Evolutionary conservation across 2,329 filamentous ascomycete genomes (phyloP), one percentile per base, ranked within the genome.

Genomic region (Verticillium dahliae): DNA sequence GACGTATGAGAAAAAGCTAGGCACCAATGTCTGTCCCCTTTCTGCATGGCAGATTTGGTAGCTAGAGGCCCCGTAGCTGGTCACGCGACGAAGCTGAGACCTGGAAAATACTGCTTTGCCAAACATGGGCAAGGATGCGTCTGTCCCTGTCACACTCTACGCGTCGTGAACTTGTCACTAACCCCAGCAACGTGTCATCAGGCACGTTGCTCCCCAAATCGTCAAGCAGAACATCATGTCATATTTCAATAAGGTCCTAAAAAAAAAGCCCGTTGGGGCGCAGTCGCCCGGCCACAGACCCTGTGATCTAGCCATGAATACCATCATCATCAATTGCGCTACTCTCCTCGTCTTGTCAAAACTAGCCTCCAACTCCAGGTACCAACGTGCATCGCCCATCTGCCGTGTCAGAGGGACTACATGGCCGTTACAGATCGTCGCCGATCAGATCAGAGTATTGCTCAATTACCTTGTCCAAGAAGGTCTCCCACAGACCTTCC

Each of bases 401-500:
- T 45, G 39, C 13, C 18, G 13, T 45, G 6, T 45, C 39, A 38
- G 37, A 38, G 14, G 27, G 27, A 27, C 3, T 4, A 1, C 27
- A 27, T 27, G 27, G 4, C 27, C 27, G 27, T 27, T 37, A 37
- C 35, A 13, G 35, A 2, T 37, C 35, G 13, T 37, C 35, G 9
- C 22, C 18, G 18, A 50, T n/a, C 45, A 50, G 15, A 11, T 50
- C 45, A 22, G 45, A n/a, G 45, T 50, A 50, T 11, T 50, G n/a
- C 7, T 50, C 65, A 1, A 85, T 75, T 5, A 88, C 77, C 74
- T 77, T 77, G 1, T 75, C 58, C 61, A 88, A 80, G 64, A 90
- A 90, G 0, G 72, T 69, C 2, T 81, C 73, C 89, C 88, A 92
- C 38, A 78, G 76, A 3, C 64, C 63, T 62, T 78, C 72, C 81